These are phyloP conservation scores for Hypoxylon sp. DNA, from an alignment of 2,329 filamentous ascomycete genomes.

Conservation along the genomic window DNA sequence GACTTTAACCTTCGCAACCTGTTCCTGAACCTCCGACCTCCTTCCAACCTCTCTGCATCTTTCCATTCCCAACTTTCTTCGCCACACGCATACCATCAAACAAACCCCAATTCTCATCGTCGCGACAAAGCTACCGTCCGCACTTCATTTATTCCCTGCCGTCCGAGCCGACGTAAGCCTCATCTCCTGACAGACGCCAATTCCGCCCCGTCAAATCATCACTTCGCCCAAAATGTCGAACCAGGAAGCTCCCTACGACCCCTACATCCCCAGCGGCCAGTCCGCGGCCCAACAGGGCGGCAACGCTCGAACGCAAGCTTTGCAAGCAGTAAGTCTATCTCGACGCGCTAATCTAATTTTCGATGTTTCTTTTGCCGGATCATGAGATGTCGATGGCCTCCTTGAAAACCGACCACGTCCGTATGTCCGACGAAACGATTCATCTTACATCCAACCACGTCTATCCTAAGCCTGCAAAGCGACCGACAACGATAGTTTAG, in stretches of 20 bases:
- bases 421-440: constrained; percentile 11
- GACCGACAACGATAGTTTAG: neutral
- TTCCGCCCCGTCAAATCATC: constrained; percentile 23
- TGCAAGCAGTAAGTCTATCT: constrained; percentile 83
- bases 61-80: constrained; percentile 40
- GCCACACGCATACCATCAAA: constrained; percentile 40
- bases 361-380: constrained; percentile 38
- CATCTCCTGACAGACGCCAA: constrained; percentile 19
- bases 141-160: constrained; percentile 31
- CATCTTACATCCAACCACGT: constrained; percentile 5
- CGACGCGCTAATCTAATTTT: constrained; percentile 30
- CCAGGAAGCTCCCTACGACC: constrained; percentile 81
- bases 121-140: constrained; percentile 25
- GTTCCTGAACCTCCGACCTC: constrained; percentile 42
- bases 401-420: constrained; percentile 24
- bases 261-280: constrained; percentile 85
- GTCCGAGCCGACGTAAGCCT: constrained; percentile 23
- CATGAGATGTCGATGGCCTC: constrained; percentile 41
- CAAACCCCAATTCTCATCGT: constrained; percentile 32
- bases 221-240: constrained; percentile 64
- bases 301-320: constrained; percentile 71
- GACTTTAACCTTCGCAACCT: constrained; percentile 43
- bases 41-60: constrained; percentile 42
- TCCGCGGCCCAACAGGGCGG: constrained; percentile 62
- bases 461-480: constrained; percentile 1